These are phyloP conservation scores for Plasmodium knowlesi DNA, from an alignment of 169 alveolate genomes.

Conservation along the genomic window DNA sequence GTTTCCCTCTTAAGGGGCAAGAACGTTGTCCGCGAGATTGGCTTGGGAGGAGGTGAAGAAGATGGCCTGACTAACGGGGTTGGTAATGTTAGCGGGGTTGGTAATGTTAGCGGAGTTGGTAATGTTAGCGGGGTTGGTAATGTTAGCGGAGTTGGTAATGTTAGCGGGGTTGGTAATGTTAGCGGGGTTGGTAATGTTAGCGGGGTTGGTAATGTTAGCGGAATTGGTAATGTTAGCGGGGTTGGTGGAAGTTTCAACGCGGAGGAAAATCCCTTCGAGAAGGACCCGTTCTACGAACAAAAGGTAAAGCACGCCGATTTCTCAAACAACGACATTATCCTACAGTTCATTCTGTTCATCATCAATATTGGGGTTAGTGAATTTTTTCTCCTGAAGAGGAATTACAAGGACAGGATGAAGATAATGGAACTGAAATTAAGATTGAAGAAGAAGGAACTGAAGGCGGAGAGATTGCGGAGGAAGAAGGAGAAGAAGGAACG, in stretches of 20 bases:
- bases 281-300: conserved; percentile 48
- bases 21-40: neutral
- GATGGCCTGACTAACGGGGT: no score
- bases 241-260: no score
- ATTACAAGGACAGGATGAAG: conserved; percentile 38
- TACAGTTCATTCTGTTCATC: conserved; percentile 48
- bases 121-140: no score
- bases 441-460: conserved; percentile 6
- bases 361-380: conserved; percentile 36
- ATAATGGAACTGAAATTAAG: neutral
- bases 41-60: neutral
- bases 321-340: conserved; percentile 42
- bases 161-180: neutral
- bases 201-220: neutral
- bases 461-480: neutral
- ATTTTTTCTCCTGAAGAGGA: conserved; percentile 23
- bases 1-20: conserved; percentile 14
- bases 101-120: neutral
- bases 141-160: no score
- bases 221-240: no score
- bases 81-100: neutral
- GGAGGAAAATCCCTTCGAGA: conserved; percentile 23
- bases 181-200: neutral
- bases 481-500: neutral
- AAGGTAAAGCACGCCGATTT: conserved; percentile 35